Evolutionary conservation across 768 basidiomycete genomes (phyloP).

Genomic region (Lactifluus echinatus): DNA sequence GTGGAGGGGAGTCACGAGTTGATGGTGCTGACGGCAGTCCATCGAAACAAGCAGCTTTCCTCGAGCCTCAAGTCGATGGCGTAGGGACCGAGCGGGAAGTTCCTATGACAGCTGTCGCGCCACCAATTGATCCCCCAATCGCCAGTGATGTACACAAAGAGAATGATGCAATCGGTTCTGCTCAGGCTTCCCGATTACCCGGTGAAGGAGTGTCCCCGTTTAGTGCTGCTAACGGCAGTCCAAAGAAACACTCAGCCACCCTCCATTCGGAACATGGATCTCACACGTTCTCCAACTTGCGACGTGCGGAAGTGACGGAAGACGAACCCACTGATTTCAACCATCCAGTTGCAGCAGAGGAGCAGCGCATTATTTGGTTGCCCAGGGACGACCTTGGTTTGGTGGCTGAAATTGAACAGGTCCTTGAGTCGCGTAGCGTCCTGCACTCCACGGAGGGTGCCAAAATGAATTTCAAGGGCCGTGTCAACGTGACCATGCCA

Average conservation of each 20-base stretch:
- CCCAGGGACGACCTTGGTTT: conserved; percentile 66
- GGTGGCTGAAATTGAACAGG: conserved; percentile 53
- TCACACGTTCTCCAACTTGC: conserved; percentile 2
- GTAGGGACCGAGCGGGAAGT: no score
- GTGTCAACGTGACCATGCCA: conserved; percentile 41
- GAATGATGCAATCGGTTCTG: no score
- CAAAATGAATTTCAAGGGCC: conserved; percentile 52
- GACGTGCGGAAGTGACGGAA: conserved; percentile 23
- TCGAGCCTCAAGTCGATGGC: no score
- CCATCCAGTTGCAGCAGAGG: conserved; percentile 70
- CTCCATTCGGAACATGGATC: conserved; percentile 5
- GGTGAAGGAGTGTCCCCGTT: no score
- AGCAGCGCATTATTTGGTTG: conserved; percentile 80
- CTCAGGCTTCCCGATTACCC: no score
- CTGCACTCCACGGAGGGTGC: conserved; percentile 41
- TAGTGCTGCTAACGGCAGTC: neutral
- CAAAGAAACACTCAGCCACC: neutral
- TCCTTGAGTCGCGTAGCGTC: conserved; percentile 45
- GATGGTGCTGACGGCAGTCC: no score
- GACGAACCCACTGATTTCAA: conserved; percentile 51
- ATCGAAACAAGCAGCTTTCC: no score
- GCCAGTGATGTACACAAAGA: no score
- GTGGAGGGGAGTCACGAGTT: no score
- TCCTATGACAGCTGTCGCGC: no score
- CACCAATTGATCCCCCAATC: no score